A percentile compares a stretch with the other conserved stretches of the same genome.
phyloP scores from a whole-genome alignment of 225 moss, liverwort and hornwort genomes.

The Marchantia polymorpha region DNA sequence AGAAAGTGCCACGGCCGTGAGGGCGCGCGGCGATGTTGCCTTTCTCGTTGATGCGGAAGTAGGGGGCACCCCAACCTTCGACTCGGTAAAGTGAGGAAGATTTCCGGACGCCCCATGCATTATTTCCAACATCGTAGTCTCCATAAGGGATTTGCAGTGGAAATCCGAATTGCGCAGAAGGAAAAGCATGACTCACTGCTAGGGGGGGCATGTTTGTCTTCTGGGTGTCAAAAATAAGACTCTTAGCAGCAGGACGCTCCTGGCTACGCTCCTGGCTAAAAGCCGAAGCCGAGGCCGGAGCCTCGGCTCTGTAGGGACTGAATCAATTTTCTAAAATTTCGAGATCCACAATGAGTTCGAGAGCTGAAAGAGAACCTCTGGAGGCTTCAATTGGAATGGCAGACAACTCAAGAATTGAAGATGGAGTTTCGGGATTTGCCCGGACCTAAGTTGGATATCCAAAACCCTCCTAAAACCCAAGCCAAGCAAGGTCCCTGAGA shows the following conservation, averaged over 20 bases:
- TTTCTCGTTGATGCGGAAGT: constrained; percentile 66
- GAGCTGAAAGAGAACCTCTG: background rate
- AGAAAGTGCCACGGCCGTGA: constrained; percentile 37
- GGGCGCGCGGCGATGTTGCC: constrained; percentile 80
- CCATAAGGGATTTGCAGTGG: constrained; percentile 37
- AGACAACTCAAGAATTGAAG: background rate
- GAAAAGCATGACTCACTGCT: constrained; percentile 61
- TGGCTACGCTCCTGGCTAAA: constrained; percentile 49
- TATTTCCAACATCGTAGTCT: constrained; percentile 34
- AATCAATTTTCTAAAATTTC: constrained; percentile 99
- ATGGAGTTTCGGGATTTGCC: background rate
- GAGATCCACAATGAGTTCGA: constrained; percentile 1
- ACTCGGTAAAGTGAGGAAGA: constrained; percentile 77
- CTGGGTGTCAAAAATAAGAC: constrained; percentile 69
- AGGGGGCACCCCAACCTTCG: constrained; percentile 88
- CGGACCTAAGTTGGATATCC: background rate
- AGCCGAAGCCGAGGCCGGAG: constrained; percentile 97
- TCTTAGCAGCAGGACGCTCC: constrained; percentile 81
- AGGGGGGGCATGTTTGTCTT: constrained; percentile 98
- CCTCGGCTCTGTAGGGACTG: constrained; percentile 96
- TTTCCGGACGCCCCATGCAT: constrained; percentile 59
- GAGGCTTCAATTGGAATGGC: constrained; percentile 18
- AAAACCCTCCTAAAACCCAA: constrained; percentile 9
- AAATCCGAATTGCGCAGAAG: constrained; percentile 37
- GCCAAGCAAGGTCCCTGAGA: no score